Base-by-base conservation (phyloP, 1,139 yeast genomes). In the Protomyces inouyei region DNA sequence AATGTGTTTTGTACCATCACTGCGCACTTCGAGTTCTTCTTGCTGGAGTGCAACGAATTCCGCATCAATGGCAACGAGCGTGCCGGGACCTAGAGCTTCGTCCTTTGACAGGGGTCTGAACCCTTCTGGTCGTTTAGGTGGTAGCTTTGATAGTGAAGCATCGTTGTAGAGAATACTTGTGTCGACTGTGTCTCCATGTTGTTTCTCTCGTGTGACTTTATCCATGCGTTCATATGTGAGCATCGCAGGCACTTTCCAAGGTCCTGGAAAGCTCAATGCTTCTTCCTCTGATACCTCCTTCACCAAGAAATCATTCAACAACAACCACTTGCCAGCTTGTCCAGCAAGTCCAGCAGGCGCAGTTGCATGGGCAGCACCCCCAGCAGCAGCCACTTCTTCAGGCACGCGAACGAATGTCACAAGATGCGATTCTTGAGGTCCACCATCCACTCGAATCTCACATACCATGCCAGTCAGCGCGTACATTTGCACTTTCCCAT, bases 241-340 rank as follows among this genome's bases (percentile, higher is more conserved):
- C 55, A 89, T 78, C 18, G 88, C 85, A 0, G 97, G 96, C 46
- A 84, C 84, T 72, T 93, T 95, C 96, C 97, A 92, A 75, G 85
- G 78, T 55, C 80, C 79, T 0, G 85, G 78, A 64, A 91, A 78
- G 72, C 90, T 83, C 64, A 90, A 79, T 57, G 86, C 91, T 61
- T 86, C 91, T 28, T 77, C 78, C 69, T 86, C 88, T 0, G 86
- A 80, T 0, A 95, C 80, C 28, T 85, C 86, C 73, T 85, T 83
- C n/a, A 91, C 98, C 70, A 93, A 77, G 75, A 92, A 95, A 74
- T 95, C 98, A 72, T 95, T 95, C 74, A 95, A 91, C 71, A 95
- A 75, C 70, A 81, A 84, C 98, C 99, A 95, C 64, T 79, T 79
- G 60, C 68, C 67, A 28, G 64, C 67, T 12, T 57, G 65, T 12